Evolutionary conservation across 2,329 filamentous ascomycete genomes (phyloP).

Genomic region (Fusarium sublunatum): DNA sequence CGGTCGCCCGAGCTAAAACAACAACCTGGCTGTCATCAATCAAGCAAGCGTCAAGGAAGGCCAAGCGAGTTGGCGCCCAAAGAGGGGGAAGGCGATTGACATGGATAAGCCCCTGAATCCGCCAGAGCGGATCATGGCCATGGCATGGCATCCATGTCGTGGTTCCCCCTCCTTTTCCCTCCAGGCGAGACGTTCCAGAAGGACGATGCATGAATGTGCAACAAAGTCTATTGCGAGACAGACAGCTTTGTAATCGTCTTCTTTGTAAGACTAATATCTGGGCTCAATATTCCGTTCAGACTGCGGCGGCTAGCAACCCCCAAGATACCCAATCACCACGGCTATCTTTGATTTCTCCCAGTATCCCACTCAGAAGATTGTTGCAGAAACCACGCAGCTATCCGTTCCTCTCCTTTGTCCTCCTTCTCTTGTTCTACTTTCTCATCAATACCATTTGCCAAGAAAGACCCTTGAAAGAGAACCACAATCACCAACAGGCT

Average conservation of each 20-base stretch:
- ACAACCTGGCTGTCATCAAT: neutral
- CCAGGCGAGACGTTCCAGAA: constrained; percentile 31
- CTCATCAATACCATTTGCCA: neutral
- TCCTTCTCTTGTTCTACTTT: constrained; percentile 2
- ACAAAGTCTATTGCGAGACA: neutral
- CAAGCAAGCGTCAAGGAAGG: constrained; percentile 13
- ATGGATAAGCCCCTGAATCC: constrained; percentile 42
- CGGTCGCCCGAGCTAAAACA: neutral
- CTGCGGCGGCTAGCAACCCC: constrained; percentile 21
- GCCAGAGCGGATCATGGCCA: constrained; percentile 24
- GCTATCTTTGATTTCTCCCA: constrained; percentile 7
- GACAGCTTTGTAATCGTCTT: neutral
- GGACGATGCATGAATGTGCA: constrained; percentile 35
- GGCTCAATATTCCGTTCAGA: constrained; percentile 31
- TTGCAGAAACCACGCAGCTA: constrained; percentile 9
- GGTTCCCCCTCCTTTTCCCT: constrained; percentile 31
- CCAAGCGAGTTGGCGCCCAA: constrained; percentile 29
- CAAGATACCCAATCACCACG: constrained; percentile 14
- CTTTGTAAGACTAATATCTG: neutral
- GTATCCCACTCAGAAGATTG: constrained; percentile 17
- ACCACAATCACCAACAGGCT: constrained; percentile 5
- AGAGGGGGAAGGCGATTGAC: constrained; percentile 20
- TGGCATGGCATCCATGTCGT: constrained; percentile 7
- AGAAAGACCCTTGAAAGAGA: constrained; percentile 10
- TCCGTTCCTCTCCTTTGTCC: neutral